These are phyloP conservation scores for Paraphaeosphaeria sporulosa DNA, from an alignment of 2,329 filamentous ascomycete species.

Conservation along the genomic window DNA sequence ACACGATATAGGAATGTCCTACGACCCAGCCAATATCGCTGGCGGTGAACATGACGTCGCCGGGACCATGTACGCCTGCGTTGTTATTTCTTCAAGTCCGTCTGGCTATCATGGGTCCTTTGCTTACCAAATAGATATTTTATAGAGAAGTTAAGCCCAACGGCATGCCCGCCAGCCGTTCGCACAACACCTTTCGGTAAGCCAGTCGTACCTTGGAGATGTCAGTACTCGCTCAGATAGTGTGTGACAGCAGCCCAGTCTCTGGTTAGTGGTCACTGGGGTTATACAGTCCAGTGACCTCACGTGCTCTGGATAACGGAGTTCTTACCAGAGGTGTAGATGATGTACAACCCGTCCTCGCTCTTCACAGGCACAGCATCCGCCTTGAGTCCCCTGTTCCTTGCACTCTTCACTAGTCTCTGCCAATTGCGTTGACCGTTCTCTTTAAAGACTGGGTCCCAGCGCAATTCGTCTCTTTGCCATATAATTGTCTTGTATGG, in stretches of 20 bases:
- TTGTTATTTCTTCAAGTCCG: not conserved
- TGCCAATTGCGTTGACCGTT: constrained; percentile 82
- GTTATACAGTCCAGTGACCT: not conserved
- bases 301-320: not conserved
- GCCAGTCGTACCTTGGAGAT: constrained; percentile 70
- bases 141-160: constrained; percentile 82
- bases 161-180: constrained; percentile 85
- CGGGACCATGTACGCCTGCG: constrained; percentile 73
- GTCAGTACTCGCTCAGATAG: not conserved
- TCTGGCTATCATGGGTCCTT: not conserved
- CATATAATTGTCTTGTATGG: constrained; percentile 78
- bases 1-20: constrained; percentile 78
- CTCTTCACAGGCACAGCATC: constrained; percentile 80
- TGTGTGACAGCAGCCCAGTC: not conserved
- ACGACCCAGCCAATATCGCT: constrained; percentile 95
- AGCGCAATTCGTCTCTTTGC: constrained; percentile 80
- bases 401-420: constrained; percentile 74
- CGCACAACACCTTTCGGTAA: constrained; percentile 83
- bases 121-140: constrained; percentile 74
- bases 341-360: constrained; percentile 84
- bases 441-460: constrained; percentile 73
- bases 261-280: not conserved
- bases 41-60: constrained; percentile 81
- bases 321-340: constrained; percentile 75
- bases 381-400: constrained; percentile 70